A percentile compares a stretch with the other conserved stretches of the same genome.
Conservation (phyloP, 2,329 filamentous ascomycete genomes). For the Colletotrichum sp. region DNA sequence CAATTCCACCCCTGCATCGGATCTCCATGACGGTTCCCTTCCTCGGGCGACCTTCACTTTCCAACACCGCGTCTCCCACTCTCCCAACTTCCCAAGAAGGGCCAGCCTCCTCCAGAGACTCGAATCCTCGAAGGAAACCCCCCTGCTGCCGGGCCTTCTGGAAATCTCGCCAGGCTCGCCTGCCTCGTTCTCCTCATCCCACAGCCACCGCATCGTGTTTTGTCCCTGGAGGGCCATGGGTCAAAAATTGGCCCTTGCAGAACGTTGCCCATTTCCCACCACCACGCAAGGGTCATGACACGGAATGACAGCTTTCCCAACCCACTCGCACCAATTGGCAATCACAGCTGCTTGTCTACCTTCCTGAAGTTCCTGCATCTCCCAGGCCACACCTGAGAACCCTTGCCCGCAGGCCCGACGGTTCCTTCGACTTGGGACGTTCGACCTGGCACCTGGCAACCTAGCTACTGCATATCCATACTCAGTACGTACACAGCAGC, state of each 20-base stretch:
- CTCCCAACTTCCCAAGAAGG: background rate
- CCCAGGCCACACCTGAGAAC: background rate
- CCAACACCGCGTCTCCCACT: background rate
- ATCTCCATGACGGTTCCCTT: slow-evolving; percentile 18
- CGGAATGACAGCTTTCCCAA: slow-evolving; percentile 9
- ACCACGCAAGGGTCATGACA: slow-evolving; percentile 15
- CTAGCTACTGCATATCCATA: background rate
- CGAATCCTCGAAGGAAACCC: background rate
- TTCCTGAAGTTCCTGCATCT: background rate
- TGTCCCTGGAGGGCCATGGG: background rate
- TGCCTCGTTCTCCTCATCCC: background rate
- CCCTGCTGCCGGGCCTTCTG: background rate
- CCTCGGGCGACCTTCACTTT: slow-evolving; percentile 9
- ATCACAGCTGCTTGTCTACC: background rate
- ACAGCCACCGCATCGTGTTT: background rate
- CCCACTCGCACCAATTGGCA: background rate
- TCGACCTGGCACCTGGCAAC: background rate
- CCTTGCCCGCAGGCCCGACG: background rate
- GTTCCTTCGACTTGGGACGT: background rate
- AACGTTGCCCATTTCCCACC: background rate
- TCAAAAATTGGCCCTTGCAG: background rate
- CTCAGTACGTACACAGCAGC: no score
- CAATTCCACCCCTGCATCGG: slow-evolving; percentile 8
- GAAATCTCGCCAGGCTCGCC: slow-evolving; percentile 2
- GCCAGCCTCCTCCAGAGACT: background rate